Percentiles rank a stretch among this genome's conserved stretches.
Evolutionary conservation across 371 early-diverging fungal species (phyloP).

Genomic region (Mucor plumbeus): DNA sequence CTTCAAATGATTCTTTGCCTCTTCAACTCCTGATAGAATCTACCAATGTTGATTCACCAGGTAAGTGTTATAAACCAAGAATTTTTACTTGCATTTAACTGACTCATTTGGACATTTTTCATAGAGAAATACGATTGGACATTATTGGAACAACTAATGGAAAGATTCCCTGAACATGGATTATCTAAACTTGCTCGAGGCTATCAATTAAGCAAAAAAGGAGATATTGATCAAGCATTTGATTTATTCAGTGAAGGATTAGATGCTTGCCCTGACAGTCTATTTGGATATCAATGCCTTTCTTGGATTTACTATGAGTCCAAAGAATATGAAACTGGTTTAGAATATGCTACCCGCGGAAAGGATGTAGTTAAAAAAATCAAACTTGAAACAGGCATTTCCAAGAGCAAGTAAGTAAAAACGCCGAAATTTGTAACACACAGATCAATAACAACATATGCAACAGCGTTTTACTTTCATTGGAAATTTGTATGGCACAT

Average conservation of each 20-base stretch:
- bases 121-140: conserved; percentile 53
- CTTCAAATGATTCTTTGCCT: conserved; percentile 43
- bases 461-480: conserved; percentile 55
- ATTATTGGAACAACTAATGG: conserved; percentile 46
- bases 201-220: conserved; percentile 47
- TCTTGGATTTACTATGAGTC: conserved; percentile 61
- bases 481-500: conserved; percentile 68
- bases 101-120: neutral
- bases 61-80: conserved; percentile 23
- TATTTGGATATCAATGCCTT: conserved; percentile 60
- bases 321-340: conserved; percentile 61
- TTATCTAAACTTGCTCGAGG: conserved; percentile 59
- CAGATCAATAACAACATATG: neutral
- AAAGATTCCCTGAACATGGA: conserved; percentile 56
- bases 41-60: conserved; percentile 45
- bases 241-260: conserved; percentile 58
- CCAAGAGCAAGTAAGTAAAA: conserved; percentile 44
- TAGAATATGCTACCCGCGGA: conserved; percentile 66
- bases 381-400: conserved; percentile 38
- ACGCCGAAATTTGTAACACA: too few relatives aligned
- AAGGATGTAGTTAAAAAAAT: conserved; percentile 46
- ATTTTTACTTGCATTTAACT: neutral
- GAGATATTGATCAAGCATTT: conserved; percentile 49
- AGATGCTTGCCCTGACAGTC: conserved; percentile 44
- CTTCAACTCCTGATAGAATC: conserved; percentile 59